phyloP scores from a whole-genome alignment of 1,284 basidiomycete genomes.

The Papiliotrema flavescens region DNA sequence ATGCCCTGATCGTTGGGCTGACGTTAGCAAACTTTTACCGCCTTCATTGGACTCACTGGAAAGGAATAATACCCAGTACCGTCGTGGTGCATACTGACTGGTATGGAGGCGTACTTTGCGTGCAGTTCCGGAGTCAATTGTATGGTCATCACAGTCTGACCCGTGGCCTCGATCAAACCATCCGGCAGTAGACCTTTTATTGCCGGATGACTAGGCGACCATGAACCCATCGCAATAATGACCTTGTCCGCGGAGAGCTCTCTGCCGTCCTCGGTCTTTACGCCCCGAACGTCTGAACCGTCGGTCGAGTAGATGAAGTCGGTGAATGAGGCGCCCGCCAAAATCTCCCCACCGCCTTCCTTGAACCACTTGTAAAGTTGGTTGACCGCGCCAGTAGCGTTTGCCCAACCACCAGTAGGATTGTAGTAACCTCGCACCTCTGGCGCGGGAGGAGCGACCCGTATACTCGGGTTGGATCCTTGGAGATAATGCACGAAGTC shows the following conservation, averaged over 20 bases:
- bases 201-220: slow-evolving; percentile 20
- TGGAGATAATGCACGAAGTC: slow-evolving; percentile 8
- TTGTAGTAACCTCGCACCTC: slow-evolving; percentile 61
- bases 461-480: slow-evolving; percentile 1
- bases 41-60: slow-evolving; percentile 56
- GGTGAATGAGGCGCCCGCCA: slow-evolving; percentile 57
- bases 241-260: slow-evolving; percentile 22
- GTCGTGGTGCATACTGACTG: slow-evolving; percentile 66
- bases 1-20: slow-evolving; percentile 67
- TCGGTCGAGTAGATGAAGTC: slow-evolving; percentile 41
- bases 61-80: slow-evolving; percentile 67
- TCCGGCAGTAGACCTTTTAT: slow-evolving; percentile 13
- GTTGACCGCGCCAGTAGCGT: slow-evolving; percentile 63
- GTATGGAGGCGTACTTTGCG: slow-evolving; percentile 57
- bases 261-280: slow-evolving; percentile 15
- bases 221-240: slow-evolving; percentile 24
- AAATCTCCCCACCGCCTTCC: slow-evolving; percentile 57
- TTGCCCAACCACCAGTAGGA: slow-evolving; percentile 73
- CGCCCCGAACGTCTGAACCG: slow-evolving; percentile 16
- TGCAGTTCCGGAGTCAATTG: slow-evolving; percentile 66
- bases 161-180: slow-evolving; percentile 19
- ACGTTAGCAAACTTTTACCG: neutral
- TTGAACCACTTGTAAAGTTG: slow-evolving; percentile 58
- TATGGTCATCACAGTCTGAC: slow-evolving; percentile 68
- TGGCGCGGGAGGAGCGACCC: neutral